Evolutionary conservation across 805 yeast species (phyloP), one percentile per base, ranked within the genome.

Genomic region (Wickerhamomyces alni): DNA sequence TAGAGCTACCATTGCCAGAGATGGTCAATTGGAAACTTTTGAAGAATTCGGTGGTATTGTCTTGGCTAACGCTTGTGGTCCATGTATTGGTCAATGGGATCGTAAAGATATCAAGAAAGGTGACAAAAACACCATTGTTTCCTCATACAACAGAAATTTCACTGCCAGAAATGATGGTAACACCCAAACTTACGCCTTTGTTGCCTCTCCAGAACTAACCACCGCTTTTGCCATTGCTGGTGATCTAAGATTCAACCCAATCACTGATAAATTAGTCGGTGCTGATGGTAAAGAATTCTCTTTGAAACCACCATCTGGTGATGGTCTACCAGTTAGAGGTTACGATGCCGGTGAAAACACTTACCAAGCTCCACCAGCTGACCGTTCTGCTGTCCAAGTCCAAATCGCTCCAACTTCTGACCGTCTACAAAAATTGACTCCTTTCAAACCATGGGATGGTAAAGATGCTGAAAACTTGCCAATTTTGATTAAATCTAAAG

Each of bases 11-110:
- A 91, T 91, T 64, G 96, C 83, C 63, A 83, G 96, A 67, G 98
- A 91, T 65, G 97, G 98, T 47, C 82, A 85, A 65, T 78, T 91
- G 54, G 72, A 82, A 54, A 83, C 93, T 52, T 88, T 91, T 67
- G 80, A 82, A 61, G 87, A 87, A 58, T 85, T 83, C 57, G 97
- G 97, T 54, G 98, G 95, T 63, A 75, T 82, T 45, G 97, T 91
- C 40, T 73, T 91, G 61, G 97, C 98, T 46, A 91, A 91, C 63
- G 98, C 98, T 43, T 91, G 98, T 75, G 98, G 98, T 60, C 98
- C 98, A 62, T 89, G 98, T 77, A 89, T 89, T 62, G 98, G 98
- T 60, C 97, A 91, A 75, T 91, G 98, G 98, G 96, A 89, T 66
- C 84, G 98, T 70, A 84, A 75, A 59, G 89, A 86, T 64, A 79